phyloP scores from a whole-genome alignment of 768 basidiomycete genomes.

The Macrolepiota dolichaula region DNA sequence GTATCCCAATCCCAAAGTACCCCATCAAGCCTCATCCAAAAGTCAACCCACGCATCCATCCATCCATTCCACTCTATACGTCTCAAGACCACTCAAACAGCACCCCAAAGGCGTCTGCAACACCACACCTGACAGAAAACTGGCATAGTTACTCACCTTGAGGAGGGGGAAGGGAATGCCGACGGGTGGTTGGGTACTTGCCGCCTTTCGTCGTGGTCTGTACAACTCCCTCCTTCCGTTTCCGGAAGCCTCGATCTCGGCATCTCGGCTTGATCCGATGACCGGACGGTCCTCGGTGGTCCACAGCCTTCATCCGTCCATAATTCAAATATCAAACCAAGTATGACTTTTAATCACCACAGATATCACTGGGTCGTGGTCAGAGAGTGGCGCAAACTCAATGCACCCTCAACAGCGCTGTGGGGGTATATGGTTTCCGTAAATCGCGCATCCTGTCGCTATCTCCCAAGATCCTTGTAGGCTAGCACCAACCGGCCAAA shows the following conservation, averaged over 20 bases:
- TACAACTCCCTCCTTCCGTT: slow-evolving; percentile 6
- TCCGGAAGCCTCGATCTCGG: slow-evolving; percentile 3
- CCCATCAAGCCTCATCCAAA: slow-evolving; percentile 18
- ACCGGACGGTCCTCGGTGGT: not conserved
- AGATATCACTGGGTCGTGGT: too few species aligned
- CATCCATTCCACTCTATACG: slow-evolving; percentile 2
- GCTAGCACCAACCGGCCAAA: not conserved
- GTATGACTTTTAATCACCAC: not conserved
- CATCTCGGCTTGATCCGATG: slow-evolving; percentile 11
- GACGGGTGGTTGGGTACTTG: not conserved
- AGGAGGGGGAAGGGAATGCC: slow-evolving; percentile 12
- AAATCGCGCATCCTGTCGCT: not conserved
- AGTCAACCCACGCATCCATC: slow-evolving; percentile 17
- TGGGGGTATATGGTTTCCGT: not conserved
- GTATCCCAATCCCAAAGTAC: not conserved
- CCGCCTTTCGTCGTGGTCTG: not conserved
- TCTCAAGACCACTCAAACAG: slow-evolving; percentile 6
- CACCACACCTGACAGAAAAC: slow-evolving; percentile 4
- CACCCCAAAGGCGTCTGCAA: not conserved
- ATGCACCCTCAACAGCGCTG: not conserved
- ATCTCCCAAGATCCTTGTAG: not conserved
- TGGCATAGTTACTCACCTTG: slow-evolving; percentile 22
- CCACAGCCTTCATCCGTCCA: not conserved
- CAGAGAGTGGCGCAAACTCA: not conserved
- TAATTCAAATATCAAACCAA: not conserved